phyloP scores from a whole-genome alignment of 768 basidiomycete species.

The Mrakia frigida region DNA sequence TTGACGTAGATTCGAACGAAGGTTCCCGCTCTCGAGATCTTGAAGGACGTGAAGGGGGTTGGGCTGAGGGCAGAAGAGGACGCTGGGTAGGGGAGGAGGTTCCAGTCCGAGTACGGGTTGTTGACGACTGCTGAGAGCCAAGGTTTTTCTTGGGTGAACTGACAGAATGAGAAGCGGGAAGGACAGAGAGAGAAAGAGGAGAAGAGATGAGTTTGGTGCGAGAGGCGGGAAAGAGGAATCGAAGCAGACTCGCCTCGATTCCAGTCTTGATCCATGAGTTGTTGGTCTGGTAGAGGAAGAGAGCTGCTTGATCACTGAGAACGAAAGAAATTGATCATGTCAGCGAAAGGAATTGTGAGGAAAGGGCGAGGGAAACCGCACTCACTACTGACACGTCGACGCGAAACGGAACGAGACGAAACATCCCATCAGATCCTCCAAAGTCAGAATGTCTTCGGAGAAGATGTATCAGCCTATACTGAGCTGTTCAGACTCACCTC shows the following conservation, averaged over 20 bases:
- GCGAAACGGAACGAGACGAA: no score
- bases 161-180: neutral
- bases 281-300: constrained; percentile 19
- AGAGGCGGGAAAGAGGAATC: neutral
- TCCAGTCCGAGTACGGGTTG: constrained; percentile 25
- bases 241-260: constrained; percentile 9
- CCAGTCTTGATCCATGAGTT: constrained; percentile 24
- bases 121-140: constrained; percentile 24
- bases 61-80: neutral
- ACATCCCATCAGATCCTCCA: neutral
- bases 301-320: constrained; percentile 19
- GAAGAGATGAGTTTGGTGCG: neutral
- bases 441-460: no score
- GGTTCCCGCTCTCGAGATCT: constrained; percentile 2
- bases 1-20: neutral
- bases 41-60: constrained; percentile 2
- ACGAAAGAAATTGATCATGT: neutral
- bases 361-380: no score
- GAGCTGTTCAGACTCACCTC: neutral
- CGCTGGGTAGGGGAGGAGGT: neutral
- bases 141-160: constrained; percentile 15
- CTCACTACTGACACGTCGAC: neutral
- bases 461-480: no score
- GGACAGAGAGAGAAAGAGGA: neutral
- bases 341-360: neutral